Percentiles rank a stretch among this genome's conserved stretches.
Evolutionary conservation across 208 protist genomes (phyloP).

Genomic region (Leishmania guyanensis): DNA sequence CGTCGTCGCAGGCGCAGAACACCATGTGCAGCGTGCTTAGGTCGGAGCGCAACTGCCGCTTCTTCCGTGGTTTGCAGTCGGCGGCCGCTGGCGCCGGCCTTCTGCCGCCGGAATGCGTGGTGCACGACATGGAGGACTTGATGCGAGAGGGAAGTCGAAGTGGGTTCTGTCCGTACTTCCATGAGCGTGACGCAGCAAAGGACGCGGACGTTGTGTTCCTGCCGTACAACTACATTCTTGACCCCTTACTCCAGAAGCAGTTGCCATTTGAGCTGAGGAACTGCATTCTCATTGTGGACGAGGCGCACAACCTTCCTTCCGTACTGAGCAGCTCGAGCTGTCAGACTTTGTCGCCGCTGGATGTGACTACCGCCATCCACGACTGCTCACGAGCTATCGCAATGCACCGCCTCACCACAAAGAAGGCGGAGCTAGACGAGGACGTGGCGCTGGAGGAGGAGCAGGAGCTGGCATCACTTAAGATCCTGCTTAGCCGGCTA

Average conservation of each 20-base stretch:
- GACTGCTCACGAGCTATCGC: slow-evolving; percentile 77
- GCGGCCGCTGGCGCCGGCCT: slow-evolving; percentile 19
- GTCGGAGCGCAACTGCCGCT: slow-evolving; percentile 75
- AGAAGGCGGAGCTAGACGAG: slow-evolving; percentile 24
- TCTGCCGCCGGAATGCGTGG: slow-evolving; percentile 29
- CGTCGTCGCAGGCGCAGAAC: slow-evolving; percentile 67
- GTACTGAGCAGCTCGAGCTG: slow-evolving; percentile 63
- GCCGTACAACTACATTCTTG: slow-evolving; percentile 99
- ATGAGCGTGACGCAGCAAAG: slow-evolving; percentile 77
- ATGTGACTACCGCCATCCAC: slow-evolving; percentile 79
- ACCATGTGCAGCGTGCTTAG: slow-evolving; percentile 72
- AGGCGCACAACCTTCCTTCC: slow-evolving; percentile 96
- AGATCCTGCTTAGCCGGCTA: slow-evolving; percentile 66
- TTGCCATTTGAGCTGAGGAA: slow-evolving; percentile 78
- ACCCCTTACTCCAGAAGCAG: slow-evolving; percentile 84
- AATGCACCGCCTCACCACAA: slow-evolving; percentile 44
- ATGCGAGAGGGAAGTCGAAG: slow-evolving; percentile 59
- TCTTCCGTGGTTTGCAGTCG: slow-evolving; percentile 58
- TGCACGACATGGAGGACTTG: slow-evolving; percentile 96
- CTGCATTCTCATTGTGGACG: slow-evolving; percentile 96
- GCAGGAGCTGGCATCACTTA: slow-evolving; percentile 76
- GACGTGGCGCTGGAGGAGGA: slow-evolving; percentile 41
- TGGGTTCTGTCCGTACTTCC: slow-evolving; percentile 96
- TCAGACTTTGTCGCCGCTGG: slow-evolving; percentile 67
- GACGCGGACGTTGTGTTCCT: slow-evolving; percentile 96